Evolutionary conservation across 2,329 filamentous ascomycete genomes (phyloP).

Genomic region (Aphanocladium album): DNA sequence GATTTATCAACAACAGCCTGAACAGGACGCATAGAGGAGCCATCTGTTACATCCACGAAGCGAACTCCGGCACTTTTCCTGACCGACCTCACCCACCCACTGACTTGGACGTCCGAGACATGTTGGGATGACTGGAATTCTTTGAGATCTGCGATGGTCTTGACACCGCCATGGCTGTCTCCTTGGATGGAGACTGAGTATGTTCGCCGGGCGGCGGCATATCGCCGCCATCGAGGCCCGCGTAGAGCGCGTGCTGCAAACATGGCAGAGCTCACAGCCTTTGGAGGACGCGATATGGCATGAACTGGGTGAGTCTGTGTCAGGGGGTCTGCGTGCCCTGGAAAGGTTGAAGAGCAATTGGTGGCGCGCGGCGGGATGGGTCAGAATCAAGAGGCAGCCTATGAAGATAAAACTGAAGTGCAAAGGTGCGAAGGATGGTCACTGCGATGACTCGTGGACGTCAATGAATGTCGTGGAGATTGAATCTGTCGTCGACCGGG

Average conservation of each 20-base stretch:
- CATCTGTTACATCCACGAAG: conserved; percentile 84
- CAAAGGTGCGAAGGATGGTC: not conserved
- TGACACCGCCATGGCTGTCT: conserved; percentile 27
- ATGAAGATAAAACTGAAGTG: too few relatives aligned
- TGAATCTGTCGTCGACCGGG: not conserved
- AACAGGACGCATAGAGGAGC: conserved; percentile 70
- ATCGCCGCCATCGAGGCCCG: not conserved
- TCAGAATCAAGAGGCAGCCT: not conserved
- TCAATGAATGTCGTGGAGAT: not conserved
- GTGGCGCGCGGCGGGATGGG: not conserved
- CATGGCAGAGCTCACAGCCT: not conserved
- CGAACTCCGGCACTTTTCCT: conserved; percentile 78
- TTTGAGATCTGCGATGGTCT: conserved; percentile 52
- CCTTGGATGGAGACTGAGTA: conserved; percentile 31
- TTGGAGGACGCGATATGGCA: not conserved
- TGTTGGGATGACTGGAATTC: conserved; percentile 42
- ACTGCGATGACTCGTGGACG: not conserved
- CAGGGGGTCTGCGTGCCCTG: not conserved
- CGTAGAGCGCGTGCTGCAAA: not conserved
- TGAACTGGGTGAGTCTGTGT: not conserved
- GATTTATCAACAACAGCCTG: conserved; percentile 75
- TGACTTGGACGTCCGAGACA: conserved; percentile 53
- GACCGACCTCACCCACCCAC: conserved; percentile 79
- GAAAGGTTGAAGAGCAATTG: not conserved
- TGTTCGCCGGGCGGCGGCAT: conserved; percentile 15